These are phyloP conservation scores for Rauvolfia tetraphylla DNA, from an alignment of 257 asterid species.

Conservation along the genomic window DNA sequence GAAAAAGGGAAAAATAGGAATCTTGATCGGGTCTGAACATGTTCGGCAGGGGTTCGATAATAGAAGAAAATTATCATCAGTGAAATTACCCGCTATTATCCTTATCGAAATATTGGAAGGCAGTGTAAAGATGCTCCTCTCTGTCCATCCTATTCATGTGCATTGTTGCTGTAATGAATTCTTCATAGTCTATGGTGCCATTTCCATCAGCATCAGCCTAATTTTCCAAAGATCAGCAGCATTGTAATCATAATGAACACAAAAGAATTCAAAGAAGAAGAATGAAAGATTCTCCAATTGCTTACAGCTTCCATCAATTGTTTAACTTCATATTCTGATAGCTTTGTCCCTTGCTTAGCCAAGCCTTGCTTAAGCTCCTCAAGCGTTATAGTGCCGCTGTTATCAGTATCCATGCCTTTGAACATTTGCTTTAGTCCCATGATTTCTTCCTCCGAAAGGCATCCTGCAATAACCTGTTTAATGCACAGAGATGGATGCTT, in stretches of 20 bases:
- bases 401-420: constrained; percentile 60
- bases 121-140: constrained; percentile 96
- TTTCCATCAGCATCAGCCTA: constrained; percentile 98
- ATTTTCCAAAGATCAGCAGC: not conserved
- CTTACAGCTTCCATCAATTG: constrained; percentile 80
- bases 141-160: constrained; percentile 95
- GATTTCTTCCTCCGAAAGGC: constrained; percentile 74
- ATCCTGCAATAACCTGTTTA: constrained; percentile 62
- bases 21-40: too few relatives aligned
- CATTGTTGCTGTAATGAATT: constrained; percentile 96
- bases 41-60: too few relatives aligned
- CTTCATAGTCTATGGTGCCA: constrained; percentile 94
- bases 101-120: constrained; percentile 94
- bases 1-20: not conserved
- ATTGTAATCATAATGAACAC: not conserved
- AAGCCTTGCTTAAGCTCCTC: constrained; percentile 68
- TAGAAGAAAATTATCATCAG: not conserved
- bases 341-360: constrained; percentile 63
- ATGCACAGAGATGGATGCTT: constrained; percentile 12
- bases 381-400: constrained; percentile 68
- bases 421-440: constrained; percentile 73
- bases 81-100: constrained; percentile 81
- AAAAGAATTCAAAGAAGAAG: not conserved
- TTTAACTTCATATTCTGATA: constrained; percentile 58
- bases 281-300: not conserved